Percentiles rank a stretch among this genome's conserved stretches.
Conservation (phyloP, 1,284 basidiomycete species). For the Dichomitus squalens region DNA sequence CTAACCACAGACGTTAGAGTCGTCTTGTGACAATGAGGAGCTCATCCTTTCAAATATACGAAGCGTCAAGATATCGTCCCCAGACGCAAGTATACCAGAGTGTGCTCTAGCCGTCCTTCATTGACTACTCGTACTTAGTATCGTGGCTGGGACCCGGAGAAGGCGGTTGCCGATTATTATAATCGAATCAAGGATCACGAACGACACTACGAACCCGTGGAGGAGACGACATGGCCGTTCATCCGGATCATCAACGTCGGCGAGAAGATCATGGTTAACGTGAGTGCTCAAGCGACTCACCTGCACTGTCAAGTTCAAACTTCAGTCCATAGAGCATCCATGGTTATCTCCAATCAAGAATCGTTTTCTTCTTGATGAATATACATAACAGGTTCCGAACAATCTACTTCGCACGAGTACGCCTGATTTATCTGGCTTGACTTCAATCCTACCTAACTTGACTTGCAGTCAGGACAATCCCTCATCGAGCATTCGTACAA, state of each 20-base stretch:
- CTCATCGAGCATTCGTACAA: slow-evolving; percentile 99
- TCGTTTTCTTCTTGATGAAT: slow-evolving; percentile 98
- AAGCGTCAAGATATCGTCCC: slow-evolving; percentile 97
- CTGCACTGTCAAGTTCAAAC: neutral
- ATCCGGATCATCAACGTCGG: slow-evolving; percentile 97
- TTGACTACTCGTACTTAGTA: slow-evolving; percentile 58
- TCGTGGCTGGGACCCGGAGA: slow-evolving; percentile 88
- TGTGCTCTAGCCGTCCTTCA: slow-evolving; percentile 1
- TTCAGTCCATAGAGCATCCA: slow-evolving; percentile 69
- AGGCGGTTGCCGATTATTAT: slow-evolving; percentile 92
- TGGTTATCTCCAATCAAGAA: slow-evolving; percentile 86
- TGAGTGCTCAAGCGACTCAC: slow-evolving; percentile 46
- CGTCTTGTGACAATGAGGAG: slow-evolving; percentile 85
- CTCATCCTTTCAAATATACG: slow-evolving; percentile 95
- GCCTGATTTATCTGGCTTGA: slow-evolving; percentile 28
- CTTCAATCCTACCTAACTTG: neutral
- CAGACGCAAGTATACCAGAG: slow-evolving; percentile 70
- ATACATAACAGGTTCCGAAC: slow-evolving; percentile 92
- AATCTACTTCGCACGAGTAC: slow-evolving; percentile 90
- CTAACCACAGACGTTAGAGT: slow-evolving; percentile 54
- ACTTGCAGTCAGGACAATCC: slow-evolving; percentile 82
- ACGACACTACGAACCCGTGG: slow-evolving; percentile 86
- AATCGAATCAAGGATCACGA: slow-evolving; percentile 88
- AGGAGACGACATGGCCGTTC: slow-evolving; percentile 85
- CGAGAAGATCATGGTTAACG: slow-evolving; percentile 91